Evolutionary conservation across 768 basidiomycete genomes (phyloP).

Genomic region (Holtermannia corniformis): DNA sequence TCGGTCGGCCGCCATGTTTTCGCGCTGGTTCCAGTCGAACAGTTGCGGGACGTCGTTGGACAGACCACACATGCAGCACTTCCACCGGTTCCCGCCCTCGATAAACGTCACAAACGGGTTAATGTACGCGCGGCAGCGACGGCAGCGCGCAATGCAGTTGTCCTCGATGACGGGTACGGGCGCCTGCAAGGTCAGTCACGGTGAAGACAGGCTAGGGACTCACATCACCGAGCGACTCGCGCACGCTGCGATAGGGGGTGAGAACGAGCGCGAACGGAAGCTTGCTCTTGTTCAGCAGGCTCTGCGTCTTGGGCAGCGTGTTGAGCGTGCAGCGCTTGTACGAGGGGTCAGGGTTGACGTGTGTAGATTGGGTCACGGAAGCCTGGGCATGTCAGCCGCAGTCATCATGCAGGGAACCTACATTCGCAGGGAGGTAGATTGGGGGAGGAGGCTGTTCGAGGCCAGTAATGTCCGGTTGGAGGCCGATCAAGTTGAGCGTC

Average conservation of each 20-base stretch:
- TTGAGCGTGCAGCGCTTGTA: constrained; percentile 89
- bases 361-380: constrained; percentile 43
- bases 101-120: constrained; percentile 97
- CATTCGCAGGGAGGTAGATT: constrained; percentile 74
- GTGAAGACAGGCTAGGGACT: neutral
- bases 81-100: constrained; percentile 97
- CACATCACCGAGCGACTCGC: constrained; percentile 53
- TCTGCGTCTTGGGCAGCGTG: constrained; percentile 82
- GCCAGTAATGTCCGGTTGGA: constrained; percentile 83
- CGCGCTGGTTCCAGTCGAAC: constrained; percentile 94
- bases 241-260: constrained; percentile 78
- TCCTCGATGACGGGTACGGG: constrained; percentile 84
- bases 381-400: neutral
- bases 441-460: constrained; percentile 74
- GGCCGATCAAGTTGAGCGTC: constrained; percentile 85
- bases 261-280: constrained; percentile 80
- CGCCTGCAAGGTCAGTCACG: constrained; percentile 37
- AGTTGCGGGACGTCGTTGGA: constrained; percentile 96
- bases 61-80: constrained; percentile 98
- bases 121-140: constrained; percentile 92
- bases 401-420: constrained; percentile 25
- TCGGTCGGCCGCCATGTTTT: constrained; percentile 87
- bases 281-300: constrained; percentile 78
- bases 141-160: constrained; percentile 89
- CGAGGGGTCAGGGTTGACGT: constrained; percentile 76